A percentile compares a stretch with the other conserved stretches of the same genome.
phyloP scores from a whole-genome alignment of 768 basidiomycete genomes.

The Termitomyces sp. region DNA sequence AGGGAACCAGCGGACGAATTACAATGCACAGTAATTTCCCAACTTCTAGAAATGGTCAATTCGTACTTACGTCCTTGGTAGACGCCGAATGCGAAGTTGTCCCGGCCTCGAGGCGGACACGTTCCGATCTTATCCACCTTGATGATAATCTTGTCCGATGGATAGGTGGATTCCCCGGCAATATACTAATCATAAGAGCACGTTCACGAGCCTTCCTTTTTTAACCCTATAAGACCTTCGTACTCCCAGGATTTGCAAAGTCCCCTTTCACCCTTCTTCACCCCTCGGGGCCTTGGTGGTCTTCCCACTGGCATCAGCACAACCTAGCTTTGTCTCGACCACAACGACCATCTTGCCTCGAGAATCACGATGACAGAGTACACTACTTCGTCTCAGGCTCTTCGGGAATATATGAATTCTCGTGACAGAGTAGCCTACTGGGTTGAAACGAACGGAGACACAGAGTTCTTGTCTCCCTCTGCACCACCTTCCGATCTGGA shows the following conservation, averaged over 20 bases:
- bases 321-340: constrained; percentile 12
- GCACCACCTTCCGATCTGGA: constrained; percentile 49
- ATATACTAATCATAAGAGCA: constrained; percentile 28
- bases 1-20: too few species aligned
- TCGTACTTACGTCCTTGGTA: constrained; percentile 17
- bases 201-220: constrained; percentile 16
- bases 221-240: constrained; percentile 31
- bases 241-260: constrained; percentile 20
- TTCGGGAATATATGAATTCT: constrained; percentile 54
- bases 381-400: constrained; percentile 53
- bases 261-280: constrained; percentile 22
- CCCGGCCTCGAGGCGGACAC: constrained; percentile 42
- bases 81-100: constrained; percentile 8
- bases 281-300: not conserved
- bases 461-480: constrained; percentile 54
- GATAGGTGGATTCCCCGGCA: constrained; percentile 23
- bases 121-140: constrained; percentile 43
- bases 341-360: constrained; percentile 1
- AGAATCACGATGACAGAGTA: constrained; percentile 57
- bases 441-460: constrained; percentile 45
- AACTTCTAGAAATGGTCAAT: not conserved
- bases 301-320: constrained; percentile 1
- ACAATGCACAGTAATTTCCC: too few species aligned
- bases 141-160: constrained; percentile 32
- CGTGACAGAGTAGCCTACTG: constrained; percentile 63